These are phyloP conservation scores for Skeletonema costatum DNA, from an alignment of 108 stramenopile genomes.

Conservation along the genomic window DNA sequence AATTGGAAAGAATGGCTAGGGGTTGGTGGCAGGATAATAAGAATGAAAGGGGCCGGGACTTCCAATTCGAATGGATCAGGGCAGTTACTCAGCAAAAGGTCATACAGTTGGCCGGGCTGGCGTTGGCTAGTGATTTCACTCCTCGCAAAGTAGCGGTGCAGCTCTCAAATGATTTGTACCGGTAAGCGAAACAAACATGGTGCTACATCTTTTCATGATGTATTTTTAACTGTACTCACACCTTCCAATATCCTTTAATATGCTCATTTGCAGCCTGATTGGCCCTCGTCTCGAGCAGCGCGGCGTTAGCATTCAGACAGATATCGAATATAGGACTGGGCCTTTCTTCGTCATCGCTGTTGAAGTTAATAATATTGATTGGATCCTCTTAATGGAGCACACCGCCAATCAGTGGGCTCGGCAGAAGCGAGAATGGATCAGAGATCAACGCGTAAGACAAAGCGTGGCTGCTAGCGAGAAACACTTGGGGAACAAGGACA, in stretches of 20 bases:
- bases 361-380: conserved; percentile 69
- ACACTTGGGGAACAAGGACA: neutral
- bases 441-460: conserved; percentile 18
- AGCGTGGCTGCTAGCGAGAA: conserved; percentile 13
- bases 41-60: conserved; percentile 16
- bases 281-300: conserved; percentile 64
- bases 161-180: conserved; percentile 78
- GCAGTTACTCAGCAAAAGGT: conserved; percentile 67
- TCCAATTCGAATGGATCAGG: conserved; percentile 66
- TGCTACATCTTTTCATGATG: neutral
- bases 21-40: conserved; percentile 66
- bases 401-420: conserved; percentile 47
- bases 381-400: conserved; percentile 59
- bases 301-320: conserved; percentile 78
- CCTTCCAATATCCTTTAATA: neutral
- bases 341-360: conserved; percentile 83
- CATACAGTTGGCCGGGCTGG: conserved; percentile 73
- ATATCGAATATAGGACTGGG: conserved; percentile 81
- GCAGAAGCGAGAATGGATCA: conserved; percentile 25
- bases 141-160: conserved; percentile 74
- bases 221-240: neutral
- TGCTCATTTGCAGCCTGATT: conserved; percentile 44
- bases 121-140: conserved; percentile 69
- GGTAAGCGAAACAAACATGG: conserved; percentile 36
- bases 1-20: conserved; percentile 75